Evolutionary conservation across 78 protist species (phyloP), one percentile per base, ranked within the genome.

Genomic region (Emiliania huxleyi): DNA sequence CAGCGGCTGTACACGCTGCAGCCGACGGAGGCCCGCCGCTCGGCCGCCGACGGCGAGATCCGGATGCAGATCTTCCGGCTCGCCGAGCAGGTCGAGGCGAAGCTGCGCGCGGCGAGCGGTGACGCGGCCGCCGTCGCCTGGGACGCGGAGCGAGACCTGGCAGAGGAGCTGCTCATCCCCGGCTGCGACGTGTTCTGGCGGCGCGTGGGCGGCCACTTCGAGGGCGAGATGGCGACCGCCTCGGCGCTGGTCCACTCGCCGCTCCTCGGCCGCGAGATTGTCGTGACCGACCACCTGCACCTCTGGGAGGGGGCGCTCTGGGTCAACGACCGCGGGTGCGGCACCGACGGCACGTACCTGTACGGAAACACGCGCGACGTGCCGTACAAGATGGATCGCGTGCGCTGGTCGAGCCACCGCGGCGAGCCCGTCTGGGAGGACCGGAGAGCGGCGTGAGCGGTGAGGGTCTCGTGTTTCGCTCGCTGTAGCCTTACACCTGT

Each of bases 281-380:
- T 5, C 35, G 87, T 77, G 15, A 0, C 21, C 11, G 87, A 77
- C n/a, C 15, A 40, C 6, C 38, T 77, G 49, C 12, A 5, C 26
- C 46, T 77, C 23, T 77, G 6, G 19, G 38, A 21, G 46, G 87
- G 42, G 12, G 87, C 87, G 15, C 46, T 77, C 23, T 77, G 87
- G 87, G 45, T 77, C 49, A 77, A 77, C 87, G 87, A 77, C 46
- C 87, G 87, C 2, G 87, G 48, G 23, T 25, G 15, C n/a, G 87
- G 42, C n/a, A 1, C n/a, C 33, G 46, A 77, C 15, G 87, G 87
- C 49, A 42, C 5, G 23, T 40, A 77, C 33, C 1, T 77, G 19
- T 77, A 77, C 46, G 87, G 87, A 8, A 77, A 77, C 87, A 15
- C 2, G n/a, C 44, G 35, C 49, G 45, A 77, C 87, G n/a, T 77